Evolutionary conservation across 176 grass and related monocot genomes (phyloP), one percentile per base, ranked within the genome.

Genomic region (Dactylis glomerata): DNA sequence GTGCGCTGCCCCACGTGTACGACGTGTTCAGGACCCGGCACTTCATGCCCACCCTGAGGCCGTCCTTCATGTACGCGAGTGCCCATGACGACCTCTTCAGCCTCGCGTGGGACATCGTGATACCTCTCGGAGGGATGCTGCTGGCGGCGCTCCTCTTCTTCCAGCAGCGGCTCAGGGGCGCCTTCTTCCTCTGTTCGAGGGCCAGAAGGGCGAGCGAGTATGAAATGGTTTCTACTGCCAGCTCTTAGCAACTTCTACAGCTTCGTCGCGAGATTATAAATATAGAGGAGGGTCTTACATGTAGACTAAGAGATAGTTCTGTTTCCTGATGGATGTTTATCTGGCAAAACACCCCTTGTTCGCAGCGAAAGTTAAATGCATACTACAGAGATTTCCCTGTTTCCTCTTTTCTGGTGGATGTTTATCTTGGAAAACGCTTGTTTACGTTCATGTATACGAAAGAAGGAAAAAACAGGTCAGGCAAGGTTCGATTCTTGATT

Each of bases 81-180:
- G 79, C 86, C 63, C 56, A 9, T 19, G 88, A 89, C 26, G 95
- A 91, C 80, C 91, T 92, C 51, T 97, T 91, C 76, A 94, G 90
- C 63, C 70, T 85, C 15, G 75, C 81, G 28, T 91, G 88, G 86
- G 95, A 97, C 83, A 85, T 97, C 23, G 85, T 92, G 51, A 86
- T 97, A 85, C 86, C 92, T 61, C 91, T 86, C 20, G 90, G 69
- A 68, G 95, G 81, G 22, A 0, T 89, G 2, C 20, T 97, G 14
- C 55, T 92, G 83, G 78, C 66, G 1, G 36, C 78, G 70, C 58
- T 97, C 34, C 59, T 97, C 37, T 89, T 87, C 79, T 64, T 91
- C 30, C 90, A 93, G 85, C 90, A 94, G 84, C 40, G 84, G 46
- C 79, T 89, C 46, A 92, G 90, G 41, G 95, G 95, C n/a, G 20